Conservation (phyloP, 495 filamentous ascomycete genomes). For the Daldinia caldariorum region DNA sequence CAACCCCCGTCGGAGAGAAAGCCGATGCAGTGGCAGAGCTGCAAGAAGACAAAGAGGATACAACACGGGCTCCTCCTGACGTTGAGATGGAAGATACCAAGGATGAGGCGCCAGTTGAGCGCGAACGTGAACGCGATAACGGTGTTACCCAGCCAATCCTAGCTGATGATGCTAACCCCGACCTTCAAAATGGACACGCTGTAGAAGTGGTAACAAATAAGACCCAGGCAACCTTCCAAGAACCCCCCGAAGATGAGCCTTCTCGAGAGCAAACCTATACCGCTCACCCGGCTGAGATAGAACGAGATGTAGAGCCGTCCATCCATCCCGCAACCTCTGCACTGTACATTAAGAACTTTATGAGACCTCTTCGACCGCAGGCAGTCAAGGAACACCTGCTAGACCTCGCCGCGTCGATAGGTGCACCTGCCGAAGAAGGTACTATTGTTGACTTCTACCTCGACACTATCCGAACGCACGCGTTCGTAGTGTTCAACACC, state of each 20-base stretch:
- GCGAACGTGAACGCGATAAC: constrained; percentile 2
- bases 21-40: constrained; percentile 9
- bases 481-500: constrained; percentile 76
- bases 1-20: constrained; percentile 2
- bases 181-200: constrained; percentile 27
- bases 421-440: constrained; percentile 57
- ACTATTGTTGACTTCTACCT: constrained; percentile 76
- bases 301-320: constrained; percentile 67
- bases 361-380: constrained; percentile 79
- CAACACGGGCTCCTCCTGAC: constrained; percentile 16
- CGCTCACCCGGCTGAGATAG: constrained; percentile 40
- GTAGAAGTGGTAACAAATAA: constrained; percentile 46
- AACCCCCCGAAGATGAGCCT: constrained; percentile 16
- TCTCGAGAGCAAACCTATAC: constrained; percentile 51
- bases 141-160: constrained; percentile 11
- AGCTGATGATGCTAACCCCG: constrained; percentile 21
- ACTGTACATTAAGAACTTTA: constrained; percentile 90
- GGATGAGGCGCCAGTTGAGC: constrained; percentile 12
- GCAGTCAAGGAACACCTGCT: constrained; percentile 73
- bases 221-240: constrained; percentile 24
- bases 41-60: constrained; percentile 14
- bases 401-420: constrained; percentile 70
- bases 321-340: constrained; percentile 84
- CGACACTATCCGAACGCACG: constrained; percentile 87
- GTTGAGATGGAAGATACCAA: constrained; percentile 26